Evolutionary conservation across 805 yeast species (phyloP), one percentile per base, ranked within the genome.

Genomic region (Saturnispora diversa): DNA sequence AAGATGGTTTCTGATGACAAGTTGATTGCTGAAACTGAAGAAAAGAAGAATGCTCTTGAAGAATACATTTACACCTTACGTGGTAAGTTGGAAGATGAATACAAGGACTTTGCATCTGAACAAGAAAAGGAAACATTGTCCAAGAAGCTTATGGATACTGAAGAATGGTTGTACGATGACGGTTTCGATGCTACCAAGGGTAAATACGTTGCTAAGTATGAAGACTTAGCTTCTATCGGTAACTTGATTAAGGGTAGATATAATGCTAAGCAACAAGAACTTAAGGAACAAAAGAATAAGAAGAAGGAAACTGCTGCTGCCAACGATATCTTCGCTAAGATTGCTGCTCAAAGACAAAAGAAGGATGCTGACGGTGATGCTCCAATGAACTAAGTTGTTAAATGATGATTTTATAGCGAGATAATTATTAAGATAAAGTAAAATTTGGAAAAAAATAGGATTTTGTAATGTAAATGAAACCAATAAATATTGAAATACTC

Each of bases 101-200:
- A 90, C 63, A 74, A 84, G 52, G 79, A 72, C 55, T 92, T 88
- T 62, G 96, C 97, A 44, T 74, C 83, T 51, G 94, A 82, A 45
- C 86, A 78, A 57, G 98, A 92, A 75, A 90, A 90, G 77, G 69
- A 68, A 50, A 83, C 75, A 59, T 73, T 92, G 58, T 63, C 74
- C 37, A 83, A 68, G 46, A 73, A 82, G 73, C 75, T 92, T 61
- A 62, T 72, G 58, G 81, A 79, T 64, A 78, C 97, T 51, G 98
- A 92, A 75, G 96, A 90, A 60, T 92, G 99, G 99, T 77, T 92
- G 58, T 92, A 92, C 67, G 95, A 84, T 48, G 98, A 87, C 43
- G 97, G 97, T 60, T 87, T 84, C 62, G 99, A 92, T 65, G 77
- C 97, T 48, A 74, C 88, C 58, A 88, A 92, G 77, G 98, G 92